Base-by-base conservation (phyloP, 2,329 filamentous ascomycete genomes). In the Aspergillus pseudoviridinutans region DNA sequence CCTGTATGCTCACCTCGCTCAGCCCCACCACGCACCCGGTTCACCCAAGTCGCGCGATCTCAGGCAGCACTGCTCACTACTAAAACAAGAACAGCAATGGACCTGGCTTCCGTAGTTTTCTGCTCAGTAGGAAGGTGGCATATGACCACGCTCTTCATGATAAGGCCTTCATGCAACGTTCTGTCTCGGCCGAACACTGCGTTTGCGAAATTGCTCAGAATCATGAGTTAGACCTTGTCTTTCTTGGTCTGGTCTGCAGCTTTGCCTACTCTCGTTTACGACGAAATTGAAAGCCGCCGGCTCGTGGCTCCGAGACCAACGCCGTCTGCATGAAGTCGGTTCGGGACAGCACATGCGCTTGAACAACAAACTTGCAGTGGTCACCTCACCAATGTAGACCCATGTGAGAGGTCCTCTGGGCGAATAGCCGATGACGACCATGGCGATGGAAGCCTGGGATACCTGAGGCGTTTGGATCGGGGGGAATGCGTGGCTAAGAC, bases 201-300 rank as follows among this genome's bases (percentile, higher is more conserved):
- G 9, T 46, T 24, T 10, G 7, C 20, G 22, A 46, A 9, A 20
- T 46, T 20, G 20, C n/a, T 35, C 32, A 14, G 29, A 52, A 0
- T 27, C 41, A 27, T 41, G 20, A 50, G 51, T 32, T 55, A 60
- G 46, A 35, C 47, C 51, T 59, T 61, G 50, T 57, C 29, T 5
- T 57, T 51, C 41, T 53, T 49, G 12, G 41, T 35, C 29, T 51
- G 55, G 27, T 41, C 29, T 46, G 35, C 58, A 51, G 49, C 22
- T 35, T 49, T 12, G 9, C 28, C 3, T 12, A 50, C 77, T 60
- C 51, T 77, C 68, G 0, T 75, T 76, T 50, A 78, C 69, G 20
- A 75, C 71, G 49, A 78, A 76, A 56, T 76, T 77, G 64, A 76
- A 76, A 76, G 65, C 74, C 74, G 76, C 49, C 76, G 71, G 0